These are phyloP conservation scores for Phytophthora tentaculata DNA, from an alignment of 352 stramenopile genomes.

Conservation along the genomic window DNA sequence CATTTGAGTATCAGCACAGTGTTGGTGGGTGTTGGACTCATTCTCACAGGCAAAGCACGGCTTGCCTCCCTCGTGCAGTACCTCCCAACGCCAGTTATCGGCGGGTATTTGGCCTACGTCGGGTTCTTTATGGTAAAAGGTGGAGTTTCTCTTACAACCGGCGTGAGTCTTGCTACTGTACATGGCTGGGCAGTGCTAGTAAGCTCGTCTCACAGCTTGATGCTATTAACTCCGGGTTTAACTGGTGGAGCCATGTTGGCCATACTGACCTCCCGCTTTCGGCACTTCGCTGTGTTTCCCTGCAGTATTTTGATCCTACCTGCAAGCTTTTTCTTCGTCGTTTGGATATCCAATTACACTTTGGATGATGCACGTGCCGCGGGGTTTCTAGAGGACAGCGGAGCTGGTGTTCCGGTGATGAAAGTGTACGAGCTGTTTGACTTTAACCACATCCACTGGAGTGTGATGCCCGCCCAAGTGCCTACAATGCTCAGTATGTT, in stretches of 20 bases:
- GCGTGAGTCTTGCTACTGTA: constrained; percentile 68
- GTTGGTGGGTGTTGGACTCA: constrained; percentile 91
- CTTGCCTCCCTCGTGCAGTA: constrained; percentile 96
- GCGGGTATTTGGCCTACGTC: constrained; percentile 96
- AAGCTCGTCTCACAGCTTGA: constrained; percentile 50
- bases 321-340: constrained; percentile 86
- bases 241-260: constrained; percentile 76
- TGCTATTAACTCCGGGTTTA: constrained; percentile 84
- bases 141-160: constrained; percentile 88
- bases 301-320: constrained; percentile 57
- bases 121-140: constrained; percentile 96
- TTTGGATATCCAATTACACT: constrained; percentile 72
- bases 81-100: constrained; percentile 95
- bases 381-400: constrained; percentile 83
- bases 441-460: constrained; percentile 78
- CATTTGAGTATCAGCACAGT: constrained; percentile 91
- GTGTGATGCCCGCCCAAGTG: constrained; percentile 70
- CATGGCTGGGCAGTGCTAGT: constrained; percentile 75
- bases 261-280: constrained; percentile 67
- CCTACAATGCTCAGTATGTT: constrained; percentile 92
- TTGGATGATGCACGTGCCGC: constrained; percentile 87
- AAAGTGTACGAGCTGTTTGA: constrained; percentile 76
- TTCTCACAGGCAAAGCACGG: constrained; percentile 88
- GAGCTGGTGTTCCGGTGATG: constrained; percentile 36
- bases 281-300: constrained; percentile 73